Conservation (phyloP, 2,329 filamentous ascomycete species). For the Pyrenophora graminea region DNA sequence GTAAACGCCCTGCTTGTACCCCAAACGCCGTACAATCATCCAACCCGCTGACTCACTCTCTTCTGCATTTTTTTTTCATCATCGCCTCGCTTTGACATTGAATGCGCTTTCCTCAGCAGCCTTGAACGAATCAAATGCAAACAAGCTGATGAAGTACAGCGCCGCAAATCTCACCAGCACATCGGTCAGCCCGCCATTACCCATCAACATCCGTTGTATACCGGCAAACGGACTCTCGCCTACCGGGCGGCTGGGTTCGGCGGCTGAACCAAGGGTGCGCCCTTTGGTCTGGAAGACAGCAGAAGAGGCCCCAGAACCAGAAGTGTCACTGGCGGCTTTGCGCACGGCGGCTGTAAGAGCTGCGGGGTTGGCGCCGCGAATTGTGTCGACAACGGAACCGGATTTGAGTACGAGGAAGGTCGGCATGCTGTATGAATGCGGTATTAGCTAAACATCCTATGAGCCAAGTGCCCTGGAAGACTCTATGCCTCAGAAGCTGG, state of each 20-base stretch:
- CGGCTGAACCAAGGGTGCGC: conserved; percentile 47
- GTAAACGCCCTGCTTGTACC: conserved; percentile 5
- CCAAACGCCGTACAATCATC: conserved; percentile 2
- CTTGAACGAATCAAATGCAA: conserved; percentile 51
- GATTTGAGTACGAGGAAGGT: conserved; percentile 56
- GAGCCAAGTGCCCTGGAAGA: not conserved
- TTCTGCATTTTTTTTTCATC: not conserved
- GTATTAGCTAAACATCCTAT: not conserved
- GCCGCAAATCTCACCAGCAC: conserved; percentile 52
- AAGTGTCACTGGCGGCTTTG: conserved; percentile 48
- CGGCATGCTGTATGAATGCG: conserved; percentile 46
- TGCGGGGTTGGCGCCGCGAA: conserved; percentile 55
- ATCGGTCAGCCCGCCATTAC: conserved; percentile 46
- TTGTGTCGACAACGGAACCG: conserved; percentile 50
- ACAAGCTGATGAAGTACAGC: conserved; percentile 52
- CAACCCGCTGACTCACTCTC: not conserved
- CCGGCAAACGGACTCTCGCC: conserved; percentile 32
- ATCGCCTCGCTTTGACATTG: conserved; percentile 41
- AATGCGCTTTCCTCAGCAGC: conserved; percentile 53
- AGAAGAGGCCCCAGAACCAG: conserved; percentile 42
- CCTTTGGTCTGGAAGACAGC: conserved; percentile 50
- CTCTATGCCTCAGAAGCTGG: not conserved
- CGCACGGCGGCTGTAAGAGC: conserved; percentile 53
- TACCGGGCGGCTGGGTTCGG: conserved; percentile 31
- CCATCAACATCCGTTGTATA: conserved; percentile 31